Conservation (phyloP, 2,329 filamentous ascomycete species). For the Arthroderma uncinatum region DNA sequence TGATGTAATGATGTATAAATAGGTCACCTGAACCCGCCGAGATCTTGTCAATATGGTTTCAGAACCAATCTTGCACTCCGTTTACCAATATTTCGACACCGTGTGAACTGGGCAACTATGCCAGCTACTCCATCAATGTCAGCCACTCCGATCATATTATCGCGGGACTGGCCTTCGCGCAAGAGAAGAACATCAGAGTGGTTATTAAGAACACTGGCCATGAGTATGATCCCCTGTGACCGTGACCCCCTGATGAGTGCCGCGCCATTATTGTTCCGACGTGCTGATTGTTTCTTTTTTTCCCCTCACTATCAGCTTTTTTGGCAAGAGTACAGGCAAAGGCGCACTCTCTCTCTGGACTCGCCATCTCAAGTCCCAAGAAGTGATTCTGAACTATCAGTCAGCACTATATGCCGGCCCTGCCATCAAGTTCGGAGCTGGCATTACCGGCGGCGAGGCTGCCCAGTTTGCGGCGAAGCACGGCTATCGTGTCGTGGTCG, state of each 20-base stretch:
- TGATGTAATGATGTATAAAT: too few relatives aligned
- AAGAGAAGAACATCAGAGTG: conserved; percentile 27
- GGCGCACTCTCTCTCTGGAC: conserved; percentile 34
- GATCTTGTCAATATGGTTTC: too few relatives aligned
- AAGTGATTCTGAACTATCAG: conserved; percentile 27
- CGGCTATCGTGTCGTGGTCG: conserved; percentile 42
- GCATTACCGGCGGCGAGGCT: conserved; percentile 43
- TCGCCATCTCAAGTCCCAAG: conserved; percentile 23
- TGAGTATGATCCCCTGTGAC: too few relatives aligned
- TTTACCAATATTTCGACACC: neutral
- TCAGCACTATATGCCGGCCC: conserved; percentile 32
- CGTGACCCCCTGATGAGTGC: too few relatives aligned
- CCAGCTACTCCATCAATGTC: conserved; percentile 31
- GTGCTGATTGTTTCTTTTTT: too few relatives aligned
- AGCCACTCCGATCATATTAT: conserved; percentile 19
- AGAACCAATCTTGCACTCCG: conserved; percentile 1
- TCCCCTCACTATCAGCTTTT: too few relatives aligned
- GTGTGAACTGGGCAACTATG: neutral
- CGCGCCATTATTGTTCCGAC: too few relatives aligned
- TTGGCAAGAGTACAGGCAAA: conserved; percentile 50
- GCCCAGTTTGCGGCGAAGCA: conserved; percentile 41
- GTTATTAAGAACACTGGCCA: conserved; percentile 48
- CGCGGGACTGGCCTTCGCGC: conserved; percentile 20
- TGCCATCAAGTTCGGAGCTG: conserved; percentile 46
- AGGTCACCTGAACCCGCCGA: too few relatives aligned